Base-by-base conservation (phyloP, 306 rosid species). In the Canavalia ensiformis region DNA sequence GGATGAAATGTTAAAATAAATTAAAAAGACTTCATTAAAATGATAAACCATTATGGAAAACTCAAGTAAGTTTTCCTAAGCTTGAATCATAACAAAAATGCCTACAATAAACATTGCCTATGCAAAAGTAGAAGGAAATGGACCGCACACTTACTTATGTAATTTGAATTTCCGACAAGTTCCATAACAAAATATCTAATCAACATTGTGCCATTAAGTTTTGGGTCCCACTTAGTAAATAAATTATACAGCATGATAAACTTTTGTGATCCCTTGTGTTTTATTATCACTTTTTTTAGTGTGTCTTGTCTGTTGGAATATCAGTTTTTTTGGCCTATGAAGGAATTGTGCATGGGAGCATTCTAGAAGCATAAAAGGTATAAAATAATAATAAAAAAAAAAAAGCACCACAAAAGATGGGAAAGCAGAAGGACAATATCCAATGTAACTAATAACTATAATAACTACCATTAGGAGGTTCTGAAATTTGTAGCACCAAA, bases 391-490 rank as follows among this genome's bases (percentile, higher is more conserved):
- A 84, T 66, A 1, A 44, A 60, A 60, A 68, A 4, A 57, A 46
- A 54, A 8, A 45, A 35, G 77, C 46, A 13, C 33, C 56, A 66
- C 52, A 69, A 42, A 69, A 10, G 9, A 28, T 52, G 58, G 45
- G 28, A 57, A 42, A 45, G 54, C n/a, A 59, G 8, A 72, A 41
- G 39, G 76, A 71, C 63, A 4, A 66, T 33, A 68, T 84, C 76
- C 54, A 45, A 77, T 52, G 72, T 80, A 79, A 74, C 81, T 79
- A 76, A 78, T 47, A 84, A 88, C 88, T 75, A 87, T 51, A 83
- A 77, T 87, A 92, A 87, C 95, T 88, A 72, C 78, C 89, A 83
- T 86, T 76, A 87, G 41, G 79, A 76, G 72, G 74, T 64, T 74
- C 6, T 39, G 45, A 82, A 79, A 83, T 83, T 76, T 75, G 83